Conservation (phyloP, 2,329 filamentous ascomycete species). For the Cytospora piceae region DNA sequence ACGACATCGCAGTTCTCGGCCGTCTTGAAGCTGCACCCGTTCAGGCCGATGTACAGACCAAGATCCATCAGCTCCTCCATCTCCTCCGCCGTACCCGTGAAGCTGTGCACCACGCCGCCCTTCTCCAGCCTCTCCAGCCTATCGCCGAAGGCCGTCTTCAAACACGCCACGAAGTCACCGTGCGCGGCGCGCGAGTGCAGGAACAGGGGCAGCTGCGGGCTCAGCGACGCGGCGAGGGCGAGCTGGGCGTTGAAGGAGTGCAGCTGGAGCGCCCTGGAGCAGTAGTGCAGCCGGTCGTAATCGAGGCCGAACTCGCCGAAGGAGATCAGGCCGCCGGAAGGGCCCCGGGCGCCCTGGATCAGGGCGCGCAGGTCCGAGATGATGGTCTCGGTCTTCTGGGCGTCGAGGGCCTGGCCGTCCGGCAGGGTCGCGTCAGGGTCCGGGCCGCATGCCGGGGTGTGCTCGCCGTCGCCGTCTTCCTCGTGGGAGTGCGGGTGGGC, state of each 20-base stretch:
- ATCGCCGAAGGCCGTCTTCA: conserved; percentile 62
- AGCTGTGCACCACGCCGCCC: conserved; percentile 88
- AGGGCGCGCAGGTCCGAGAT: conserved; percentile 67
- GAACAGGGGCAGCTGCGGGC: conserved; percentile 83
- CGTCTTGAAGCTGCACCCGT: conserved; percentile 96
- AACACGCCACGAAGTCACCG: conserved; percentile 75
- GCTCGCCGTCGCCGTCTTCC: conserved; percentile 48
- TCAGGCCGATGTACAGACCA: conserved; percentile 90
- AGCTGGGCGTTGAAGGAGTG: conserved; percentile 86
- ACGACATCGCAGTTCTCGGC: conserved; percentile 88
- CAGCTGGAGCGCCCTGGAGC: conserved; percentile 76
- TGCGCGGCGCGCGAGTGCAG: conserved; percentile 89
- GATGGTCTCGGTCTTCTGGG: conserved; percentile 49
- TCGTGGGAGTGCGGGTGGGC: conserved; percentile 49
- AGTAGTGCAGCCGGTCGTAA: conserved; percentile 88
- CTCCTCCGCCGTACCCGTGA: conserved; percentile 86
- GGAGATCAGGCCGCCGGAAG: conserved; percentile 60
- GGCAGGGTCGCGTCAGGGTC: conserved; percentile 51
- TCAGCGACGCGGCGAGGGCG: conserved; percentile 68
- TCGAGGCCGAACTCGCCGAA: conserved; percentile 97
- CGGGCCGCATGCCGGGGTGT: conserved; percentile 58
- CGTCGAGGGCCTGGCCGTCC: conserved; percentile 50
- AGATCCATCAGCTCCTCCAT: conserved; percentile 79
- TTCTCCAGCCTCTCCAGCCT: conserved; percentile 69
- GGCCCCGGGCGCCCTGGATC: conserved; percentile 59